Evolutionary conservation across 163 green algal genomes (phyloP).

Genomic region (Chlorella variabilis): DNA sequence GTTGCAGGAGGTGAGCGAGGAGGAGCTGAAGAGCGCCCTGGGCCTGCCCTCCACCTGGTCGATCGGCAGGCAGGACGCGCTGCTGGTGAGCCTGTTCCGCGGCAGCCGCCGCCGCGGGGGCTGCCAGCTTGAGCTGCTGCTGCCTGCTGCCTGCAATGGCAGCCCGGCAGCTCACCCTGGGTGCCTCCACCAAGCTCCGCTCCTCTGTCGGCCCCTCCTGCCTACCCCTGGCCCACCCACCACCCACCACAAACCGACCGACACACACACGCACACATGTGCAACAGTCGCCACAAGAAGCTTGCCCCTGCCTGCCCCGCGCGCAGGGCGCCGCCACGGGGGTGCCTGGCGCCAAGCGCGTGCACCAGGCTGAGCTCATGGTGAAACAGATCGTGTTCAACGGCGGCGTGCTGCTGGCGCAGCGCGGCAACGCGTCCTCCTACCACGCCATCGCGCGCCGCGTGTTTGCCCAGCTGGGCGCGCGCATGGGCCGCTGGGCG

Average conservation of each 20-base stretch:
- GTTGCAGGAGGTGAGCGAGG: constrained; percentile 1
- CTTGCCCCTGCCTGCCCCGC: no score
- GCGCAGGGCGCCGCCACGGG: not conserved
- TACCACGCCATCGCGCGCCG: not conserved
- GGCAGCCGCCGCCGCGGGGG: not conserved
- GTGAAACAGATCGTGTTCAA: constrained; percentile 17
- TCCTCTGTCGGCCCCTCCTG: no score
- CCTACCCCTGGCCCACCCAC: no score
- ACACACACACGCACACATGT: no score
- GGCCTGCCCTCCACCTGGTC: constrained; percentile 13
- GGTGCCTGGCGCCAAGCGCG: not conserved
- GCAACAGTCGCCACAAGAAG: no score
- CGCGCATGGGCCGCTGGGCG: not conserved
- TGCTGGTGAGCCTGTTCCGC: not conserved
- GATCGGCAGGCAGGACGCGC: not conserved
- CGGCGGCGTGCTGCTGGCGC: constrained; percentile 10
- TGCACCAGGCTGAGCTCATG: constrained; percentile 1
- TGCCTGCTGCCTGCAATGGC: no score
- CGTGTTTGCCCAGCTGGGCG: not conserved
- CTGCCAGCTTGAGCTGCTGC: not conserved
- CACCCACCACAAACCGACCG: no score
- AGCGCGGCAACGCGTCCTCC: not conserved
- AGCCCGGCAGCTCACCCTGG: no score
- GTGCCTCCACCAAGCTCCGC: not conserved
- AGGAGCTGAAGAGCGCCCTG: constrained; percentile 5